phyloP scores from a whole-genome alignment of 2,329 filamentous ascomycete genomes.

The Colletotrichum caudatum region DNA sequence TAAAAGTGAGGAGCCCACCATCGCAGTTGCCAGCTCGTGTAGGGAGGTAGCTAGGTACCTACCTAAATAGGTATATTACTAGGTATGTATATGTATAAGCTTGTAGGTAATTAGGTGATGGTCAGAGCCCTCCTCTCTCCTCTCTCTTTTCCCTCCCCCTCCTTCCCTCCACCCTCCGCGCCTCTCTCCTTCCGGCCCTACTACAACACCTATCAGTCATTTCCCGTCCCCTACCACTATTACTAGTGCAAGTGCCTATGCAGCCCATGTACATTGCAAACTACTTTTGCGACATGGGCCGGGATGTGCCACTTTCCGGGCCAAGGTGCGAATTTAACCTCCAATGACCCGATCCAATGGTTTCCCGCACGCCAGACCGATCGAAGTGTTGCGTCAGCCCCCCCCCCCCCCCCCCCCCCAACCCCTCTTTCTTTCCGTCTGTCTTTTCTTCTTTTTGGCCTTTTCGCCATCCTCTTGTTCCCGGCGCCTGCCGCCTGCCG shows the following conservation, averaged over 20 bases:
- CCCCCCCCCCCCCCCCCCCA: not conserved
- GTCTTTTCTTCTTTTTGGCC: not conserved
- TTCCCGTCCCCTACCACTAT: not conserved
- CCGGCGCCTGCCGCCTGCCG: not conserved
- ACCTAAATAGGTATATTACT: too few relatives aligned
- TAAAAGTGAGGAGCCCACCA: constrained; percentile 25
- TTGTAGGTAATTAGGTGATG: too few relatives aligned
- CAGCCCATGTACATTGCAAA: not conserved
- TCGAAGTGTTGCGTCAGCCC: constrained; percentile 23
- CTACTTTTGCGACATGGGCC: constrained; percentile 19
- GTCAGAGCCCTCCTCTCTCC: too few relatives aligned
- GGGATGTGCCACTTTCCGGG: constrained; percentile 17
- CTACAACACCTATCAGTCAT: too few relatives aligned
- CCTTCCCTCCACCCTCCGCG: not conserved
- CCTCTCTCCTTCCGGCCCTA: not conserved
- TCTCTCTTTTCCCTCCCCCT: not conserved
- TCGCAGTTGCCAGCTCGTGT: too few relatives aligned
- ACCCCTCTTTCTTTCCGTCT: not conserved
- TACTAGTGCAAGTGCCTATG: not conserved
- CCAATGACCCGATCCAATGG: constrained; percentile 39
- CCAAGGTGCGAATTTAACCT: constrained; percentile 32
- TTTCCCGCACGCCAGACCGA: constrained; percentile 34
- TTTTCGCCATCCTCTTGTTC: not conserved
- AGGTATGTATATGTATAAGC: too few relatives aligned
- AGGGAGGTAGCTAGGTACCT: too few relatives aligned